phyloP scores from a whole-genome alignment of 2,329 filamentous ascomycete species.

The Fusarium camptoceras region DNA sequence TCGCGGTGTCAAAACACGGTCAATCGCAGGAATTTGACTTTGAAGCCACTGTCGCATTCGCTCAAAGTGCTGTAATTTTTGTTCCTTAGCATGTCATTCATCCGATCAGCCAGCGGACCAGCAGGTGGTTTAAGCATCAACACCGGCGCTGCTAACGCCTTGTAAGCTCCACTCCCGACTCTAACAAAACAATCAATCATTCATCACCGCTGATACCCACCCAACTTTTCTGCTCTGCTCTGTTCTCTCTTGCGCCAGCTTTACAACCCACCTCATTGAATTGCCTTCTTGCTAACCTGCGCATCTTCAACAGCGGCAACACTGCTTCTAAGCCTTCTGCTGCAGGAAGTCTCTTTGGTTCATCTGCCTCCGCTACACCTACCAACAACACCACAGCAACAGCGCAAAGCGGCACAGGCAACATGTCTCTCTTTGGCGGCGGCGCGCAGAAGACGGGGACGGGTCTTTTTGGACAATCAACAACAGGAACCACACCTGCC shows the following conservation, averaged over 20 bases:
- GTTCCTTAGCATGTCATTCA: conserved; percentile 59
- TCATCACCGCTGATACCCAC: conserved; percentile 29
- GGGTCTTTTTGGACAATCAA: conserved; percentile 49
- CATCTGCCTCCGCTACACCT: conserved; percentile 37
- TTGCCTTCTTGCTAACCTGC: conserved; percentile 30
- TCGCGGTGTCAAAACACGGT: conserved; percentile 39
- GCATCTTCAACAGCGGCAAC: conserved; percentile 37
- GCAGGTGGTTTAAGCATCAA: conserved; percentile 73
- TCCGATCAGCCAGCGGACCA: conserved; percentile 69
- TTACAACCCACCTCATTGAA: conserved; percentile 4
- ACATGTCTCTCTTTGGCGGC: conserved; percentile 49
- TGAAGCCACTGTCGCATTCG: conserved; percentile 38
- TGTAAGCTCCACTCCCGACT: conserved; percentile 49
- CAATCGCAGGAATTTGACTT: conserved; percentile 34
- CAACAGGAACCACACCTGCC: conserved; percentile 38
- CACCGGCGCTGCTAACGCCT: conserved; percentile 68
- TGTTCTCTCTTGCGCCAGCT: conserved; percentile 13
- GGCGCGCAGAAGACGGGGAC: conserved; percentile 45
- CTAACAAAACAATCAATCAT: conserved; percentile 41
- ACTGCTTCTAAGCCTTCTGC: conserved; percentile 51
- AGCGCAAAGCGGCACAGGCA: conserved; percentile 43
- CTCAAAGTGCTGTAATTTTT: conserved; percentile 22
- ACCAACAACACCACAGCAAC: conserved; percentile 44
- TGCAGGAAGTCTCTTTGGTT: conserved; percentile 54
- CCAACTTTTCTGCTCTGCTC: conserved; percentile 11